Evolutionary conservation across 2,329 filamentous ascomycete genomes (phyloP).

Genomic region (Aaosphaeria pasadenensis): DNA sequence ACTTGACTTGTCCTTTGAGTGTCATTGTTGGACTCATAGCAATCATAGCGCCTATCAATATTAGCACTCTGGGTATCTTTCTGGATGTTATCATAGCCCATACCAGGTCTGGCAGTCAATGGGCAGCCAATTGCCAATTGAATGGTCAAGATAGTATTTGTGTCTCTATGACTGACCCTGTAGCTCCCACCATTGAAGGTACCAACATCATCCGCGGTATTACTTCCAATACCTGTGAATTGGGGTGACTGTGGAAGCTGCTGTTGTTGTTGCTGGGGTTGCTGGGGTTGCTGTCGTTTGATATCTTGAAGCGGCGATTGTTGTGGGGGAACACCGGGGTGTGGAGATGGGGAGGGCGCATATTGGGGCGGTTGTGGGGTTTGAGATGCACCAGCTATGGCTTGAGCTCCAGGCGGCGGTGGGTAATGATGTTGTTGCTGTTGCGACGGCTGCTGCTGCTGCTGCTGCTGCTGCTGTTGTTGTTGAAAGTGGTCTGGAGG

Average conservation of each 20-base stretch:
- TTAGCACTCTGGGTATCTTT: not conserved
- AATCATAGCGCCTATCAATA: conserved; percentile 70
- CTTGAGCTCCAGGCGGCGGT: conserved; percentile 20
- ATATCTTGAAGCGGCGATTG: conserved; percentile 11
- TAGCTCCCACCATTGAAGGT: conserved; percentile 96
- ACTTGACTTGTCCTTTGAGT: conserved; percentile 77
- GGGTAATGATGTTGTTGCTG: conserved; percentile 28
- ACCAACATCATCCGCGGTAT: conserved; percentile 79
- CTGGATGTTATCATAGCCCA: not conserved
- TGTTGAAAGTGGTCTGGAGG: conserved; percentile 26
- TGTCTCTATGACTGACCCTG: conserved; percentile 86
- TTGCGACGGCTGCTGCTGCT: conserved; percentile 9
- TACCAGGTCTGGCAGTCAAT: conserved; percentile 73
- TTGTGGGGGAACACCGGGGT: conserved; percentile 31
- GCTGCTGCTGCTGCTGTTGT: conserved; percentile 19
- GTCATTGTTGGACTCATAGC: conserved; percentile 89
- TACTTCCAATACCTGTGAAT: conserved; percentile 60
- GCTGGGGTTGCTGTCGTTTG: conserved; percentile 29
- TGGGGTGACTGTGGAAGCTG: conserved; percentile 47
- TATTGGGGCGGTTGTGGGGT: conserved; percentile 11
- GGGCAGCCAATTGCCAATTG: conserved; percentile 90
- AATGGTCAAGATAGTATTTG: conserved; percentile 83
- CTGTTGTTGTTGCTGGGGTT: conserved; percentile 25
- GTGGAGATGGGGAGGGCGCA: conserved; percentile 26
- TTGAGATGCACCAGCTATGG: conserved; percentile 7